These are phyloP conservation scores for Diaporthe sp. DNA, from an alignment of 2,329 filamentous ascomycete species.

Conservation along the genomic window DNA sequence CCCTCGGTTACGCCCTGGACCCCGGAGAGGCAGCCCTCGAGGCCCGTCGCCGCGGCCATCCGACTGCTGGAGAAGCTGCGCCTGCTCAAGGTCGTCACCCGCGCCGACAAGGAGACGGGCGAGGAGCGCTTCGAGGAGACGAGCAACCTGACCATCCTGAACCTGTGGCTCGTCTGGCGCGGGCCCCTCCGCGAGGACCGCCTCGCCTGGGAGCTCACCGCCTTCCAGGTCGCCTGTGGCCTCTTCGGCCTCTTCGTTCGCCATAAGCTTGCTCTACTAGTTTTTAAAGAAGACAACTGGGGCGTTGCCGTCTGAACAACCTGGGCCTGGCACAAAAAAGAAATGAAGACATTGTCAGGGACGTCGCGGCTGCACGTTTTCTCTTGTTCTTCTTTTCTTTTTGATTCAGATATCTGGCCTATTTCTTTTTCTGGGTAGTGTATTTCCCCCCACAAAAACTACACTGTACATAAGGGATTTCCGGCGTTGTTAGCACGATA, in stretches of 20 bases:
- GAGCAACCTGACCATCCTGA: conserved; percentile 92
- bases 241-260: conserved; percentile 87
- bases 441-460: background rate
- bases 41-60: conserved; percentile 73
- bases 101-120: conserved; percentile 61
- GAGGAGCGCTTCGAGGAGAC: conserved; percentile 79
- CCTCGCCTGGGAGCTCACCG: conserved; percentile 82
- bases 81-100: conserved; percentile 76
- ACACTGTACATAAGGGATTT: conserved; percentile 31
- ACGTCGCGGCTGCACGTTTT: background rate
- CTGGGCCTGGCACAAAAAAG: background rate
- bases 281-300: conserved; percentile 93
- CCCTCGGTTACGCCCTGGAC: conserved; percentile 85
- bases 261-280: conserved; percentile 85
- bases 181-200: conserved; percentile 91
- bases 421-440: background rate
- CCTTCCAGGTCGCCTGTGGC: conserved; percentile 82
- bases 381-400: background rate
- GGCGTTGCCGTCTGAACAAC: conserved; percentile 45
- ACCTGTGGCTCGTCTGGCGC: conserved; percentile 96
- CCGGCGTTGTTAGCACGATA: conserved; percentile 27
- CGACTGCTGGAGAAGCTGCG: conserved; percentile 77
- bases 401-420: background rate
- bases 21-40: conserved; percentile 75
- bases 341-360: background rate